phyloP scores from a whole-genome alignment of 2,329 filamentous ascomycete species.

The Paraphoma chrysanthemicola region DNA sequence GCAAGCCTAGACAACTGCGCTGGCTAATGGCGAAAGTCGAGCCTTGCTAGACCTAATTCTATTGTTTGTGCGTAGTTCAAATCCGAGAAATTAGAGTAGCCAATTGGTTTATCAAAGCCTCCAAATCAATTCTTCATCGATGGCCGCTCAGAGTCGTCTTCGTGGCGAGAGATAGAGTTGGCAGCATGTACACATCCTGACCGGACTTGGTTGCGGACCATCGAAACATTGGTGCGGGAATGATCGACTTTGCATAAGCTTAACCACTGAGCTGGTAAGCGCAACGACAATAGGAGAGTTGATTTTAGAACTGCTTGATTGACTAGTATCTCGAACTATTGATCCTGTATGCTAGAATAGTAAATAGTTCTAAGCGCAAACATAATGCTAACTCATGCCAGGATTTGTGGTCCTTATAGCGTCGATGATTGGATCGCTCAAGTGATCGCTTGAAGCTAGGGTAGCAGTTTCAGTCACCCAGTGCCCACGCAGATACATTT shows the following conservation, averaged over 20 bases:
- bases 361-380: background rate
- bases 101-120: too few species aligned
- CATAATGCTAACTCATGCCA: background rate
- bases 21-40: slow-evolving; percentile 6
- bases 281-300: background rate
- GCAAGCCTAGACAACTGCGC: slow-evolving; percentile 15
- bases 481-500: too few species aligned
- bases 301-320: background rate
- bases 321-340: background rate
- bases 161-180: too few species aligned
- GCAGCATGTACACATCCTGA: background rate
- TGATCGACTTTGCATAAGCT: slow-evolving; percentile 3
- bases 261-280: background rate
- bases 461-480: too few species aligned
- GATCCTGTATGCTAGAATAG: background rate
- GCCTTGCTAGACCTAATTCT: too few species aligned
- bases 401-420: background rate
- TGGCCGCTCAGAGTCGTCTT: too few species aligned
- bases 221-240: background rate
- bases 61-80: too few species aligned
- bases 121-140: too few species aligned
- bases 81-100: too few species aligned
- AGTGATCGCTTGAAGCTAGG: too few species aligned
- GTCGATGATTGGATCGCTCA: too few species aligned
- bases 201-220: slow-evolving; percentile 5